Evolutionary conservation across 2,329 filamentous ascomycete genomes (phyloP).

Genomic region (Hymenotorrendiella dingleyae): DNA sequence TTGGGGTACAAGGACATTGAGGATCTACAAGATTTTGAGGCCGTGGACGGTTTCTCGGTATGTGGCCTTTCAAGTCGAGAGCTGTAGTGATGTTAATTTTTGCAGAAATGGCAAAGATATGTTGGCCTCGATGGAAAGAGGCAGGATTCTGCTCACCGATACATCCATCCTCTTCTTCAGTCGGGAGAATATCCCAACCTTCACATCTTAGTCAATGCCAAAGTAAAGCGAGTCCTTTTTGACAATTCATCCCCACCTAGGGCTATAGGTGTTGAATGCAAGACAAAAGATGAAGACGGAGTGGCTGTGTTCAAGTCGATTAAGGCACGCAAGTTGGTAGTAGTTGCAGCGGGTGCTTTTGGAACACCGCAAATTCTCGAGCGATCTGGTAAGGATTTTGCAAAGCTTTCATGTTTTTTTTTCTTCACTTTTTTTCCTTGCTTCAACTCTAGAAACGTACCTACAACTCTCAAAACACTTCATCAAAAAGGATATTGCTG

Average conservation of each 20-base stretch:
- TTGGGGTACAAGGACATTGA: constrained; percentile 46
- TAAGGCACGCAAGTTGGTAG: constrained; percentile 49
- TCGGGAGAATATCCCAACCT: constrained; percentile 49
- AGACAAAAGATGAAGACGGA: constrained; percentile 41
- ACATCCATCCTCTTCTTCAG: constrained; percentile 46
- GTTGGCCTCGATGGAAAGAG: constrained; percentile 45
- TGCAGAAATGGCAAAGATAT: constrained; percentile 42
- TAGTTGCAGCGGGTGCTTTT: constrained; percentile 36
- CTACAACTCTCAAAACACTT: too few species aligned
- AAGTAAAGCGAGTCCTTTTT: constrained; percentile 50
- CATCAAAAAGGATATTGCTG: too few species aligned
- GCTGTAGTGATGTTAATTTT: constrained; percentile 2
- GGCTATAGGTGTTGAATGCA: constrained; percentile 55
- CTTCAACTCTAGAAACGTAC: too few species aligned
- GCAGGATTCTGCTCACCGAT: constrained; percentile 52
- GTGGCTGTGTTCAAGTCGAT: constrained; percentile 32
- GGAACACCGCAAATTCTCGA: constrained; percentile 46
- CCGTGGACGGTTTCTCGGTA: constrained; percentile 31
- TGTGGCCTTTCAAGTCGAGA: constrained; percentile 2
- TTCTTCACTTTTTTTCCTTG: too few species aligned
- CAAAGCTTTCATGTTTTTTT: too few species aligned
- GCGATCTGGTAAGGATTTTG: too few species aligned
- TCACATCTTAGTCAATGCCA: constrained; percentile 51
- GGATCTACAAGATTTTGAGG: constrained; percentile 47
- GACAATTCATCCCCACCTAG: constrained; percentile 39